Conservation (phyloP, 1,284 basidiomycete genomes). For the Puccinia polysora region DNA sequence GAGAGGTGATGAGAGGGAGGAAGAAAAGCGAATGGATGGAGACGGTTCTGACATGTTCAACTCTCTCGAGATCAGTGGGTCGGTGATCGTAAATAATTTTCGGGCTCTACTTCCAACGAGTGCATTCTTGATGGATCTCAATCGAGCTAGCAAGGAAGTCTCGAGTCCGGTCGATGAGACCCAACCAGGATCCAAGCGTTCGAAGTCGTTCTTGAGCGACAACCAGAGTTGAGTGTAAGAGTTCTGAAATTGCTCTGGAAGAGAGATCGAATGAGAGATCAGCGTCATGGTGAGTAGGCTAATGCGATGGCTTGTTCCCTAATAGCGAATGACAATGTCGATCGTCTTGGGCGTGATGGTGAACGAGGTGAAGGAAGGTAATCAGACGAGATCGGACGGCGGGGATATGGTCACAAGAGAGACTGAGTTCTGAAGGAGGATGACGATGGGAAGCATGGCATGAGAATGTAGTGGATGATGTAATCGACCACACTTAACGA, state of each 20-base stretch:
- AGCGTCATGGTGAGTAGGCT: constrained; percentile 4
- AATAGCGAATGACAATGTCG: neutral
- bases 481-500: too few relatives aligned
- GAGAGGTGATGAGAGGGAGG: too few relatives aligned
- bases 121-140: constrained; percentile 36
- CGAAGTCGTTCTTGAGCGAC: constrained; percentile 6
- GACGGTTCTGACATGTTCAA: constrained; percentile 13
- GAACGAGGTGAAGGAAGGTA: too few relatives aligned
- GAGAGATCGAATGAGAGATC: neutral
- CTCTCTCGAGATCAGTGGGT: constrained; percentile 13
- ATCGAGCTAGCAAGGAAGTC: neutral
- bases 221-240: constrained; percentile 20
- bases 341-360: too few relatives aligned
- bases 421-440: too few relatives aligned
- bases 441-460: too few relatives aligned
- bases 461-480: too few relatives aligned
- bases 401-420: too few relatives aligned
- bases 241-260: constrained; percentile 22
- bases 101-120: constrained; percentile 34
- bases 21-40: neutral
- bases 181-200: neutral
- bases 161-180: neutral
- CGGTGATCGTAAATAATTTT: constrained; percentile 27
- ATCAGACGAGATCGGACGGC: too few relatives aligned
- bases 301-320: too few relatives aligned